Conservation (phyloP, 208 protist genomes). For the Leishmania amazonensis region DNA sequence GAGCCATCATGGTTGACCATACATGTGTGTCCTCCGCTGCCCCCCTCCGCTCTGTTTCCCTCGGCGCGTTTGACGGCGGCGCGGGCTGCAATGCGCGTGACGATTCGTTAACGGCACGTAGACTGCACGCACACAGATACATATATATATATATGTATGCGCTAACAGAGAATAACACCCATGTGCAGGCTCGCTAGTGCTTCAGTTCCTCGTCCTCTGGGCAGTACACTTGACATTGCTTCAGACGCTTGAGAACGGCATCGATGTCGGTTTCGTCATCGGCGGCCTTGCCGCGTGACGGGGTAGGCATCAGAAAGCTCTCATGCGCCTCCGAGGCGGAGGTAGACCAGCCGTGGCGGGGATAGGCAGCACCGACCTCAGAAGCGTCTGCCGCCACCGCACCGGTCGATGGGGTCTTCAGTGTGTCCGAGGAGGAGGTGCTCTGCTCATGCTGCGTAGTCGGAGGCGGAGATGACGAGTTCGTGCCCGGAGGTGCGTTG, state of each 20-base stretch:
- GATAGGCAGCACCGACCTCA: not conserved
- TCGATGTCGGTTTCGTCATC: constrained; percentile 66
- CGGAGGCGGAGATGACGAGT: constrained; percentile 1
- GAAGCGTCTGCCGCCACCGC: not conserved
- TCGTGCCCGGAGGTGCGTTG: not conserved
- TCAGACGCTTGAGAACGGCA: constrained; percentile 58
- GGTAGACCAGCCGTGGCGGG: constrained; percentile 6
- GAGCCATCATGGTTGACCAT: too few species aligned
- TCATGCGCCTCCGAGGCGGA: not conserved
- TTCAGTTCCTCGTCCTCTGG: constrained; percentile 61
- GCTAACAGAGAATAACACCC: not conserved
- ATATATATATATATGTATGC: not conserved
- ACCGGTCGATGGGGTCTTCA: not conserved
- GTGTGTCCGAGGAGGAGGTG: not conserved
- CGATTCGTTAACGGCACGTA: too few species aligned
- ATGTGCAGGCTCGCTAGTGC: constrained; percentile 2
- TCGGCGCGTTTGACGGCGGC: too few species aligned
- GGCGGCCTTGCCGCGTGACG: constrained; percentile 21
- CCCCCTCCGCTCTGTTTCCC: too few species aligned
- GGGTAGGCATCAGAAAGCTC: not conserved
- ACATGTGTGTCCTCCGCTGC: too few species aligned
- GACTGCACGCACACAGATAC: not conserved
- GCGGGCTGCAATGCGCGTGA: too few species aligned
- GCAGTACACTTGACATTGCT: constrained; percentile 84
- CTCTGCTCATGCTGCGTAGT: not conserved